Evolutionary conservation across 108 stramenopile species (phyloP), one percentile per base, ranked within the genome.

Genomic region (Ochromonas danica): DNA sequence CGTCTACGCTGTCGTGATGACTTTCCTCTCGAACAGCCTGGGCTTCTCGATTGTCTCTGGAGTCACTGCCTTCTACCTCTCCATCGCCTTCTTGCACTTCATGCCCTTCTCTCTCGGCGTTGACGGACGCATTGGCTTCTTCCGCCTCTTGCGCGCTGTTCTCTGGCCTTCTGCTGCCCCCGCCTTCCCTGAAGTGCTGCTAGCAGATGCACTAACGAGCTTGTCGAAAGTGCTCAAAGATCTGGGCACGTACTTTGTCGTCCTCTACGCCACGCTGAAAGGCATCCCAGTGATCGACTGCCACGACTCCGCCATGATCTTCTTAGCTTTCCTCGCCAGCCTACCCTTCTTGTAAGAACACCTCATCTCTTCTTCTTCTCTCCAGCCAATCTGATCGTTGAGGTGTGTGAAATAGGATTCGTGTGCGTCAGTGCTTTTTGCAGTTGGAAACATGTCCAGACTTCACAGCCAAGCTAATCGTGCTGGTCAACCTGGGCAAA

Each of bases 321-420:
- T 75, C n/a, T 6, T 75, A 6, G 43, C 72, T 33, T 41, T 75
- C n/a, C 38, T 75, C 17, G 72, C 72, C n/a, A 75, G 72, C 40
- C 6, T 75, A 6, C 72, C 72, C 17, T 75, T 75, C 31, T 45
- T 3, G 72, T 75, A 75, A 75, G 72, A 6, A 36, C 17, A 27
- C 40, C 22, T 10, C 67, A 10, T 70, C 36, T 10, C 39, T 70
- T 14, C 14, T 22, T 40, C 14, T 40, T 31, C 33, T 10, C 40
- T 22, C 67, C 40, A 40, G n/a, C n/a, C n/a, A n/a, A n/a, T n/a
- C n/a, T n/a, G n/a, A n/a, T n/a, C n/a, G n/a, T n/a, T n/a, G n/a
- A n/a, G n/a, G n/a, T n/a, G n/a, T n/a, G n/a, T n/a, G n/a, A n/a
- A n/a, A n/a, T 36, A 75, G 72, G 72, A 17, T 75, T 27, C 72